Percentiles rank a stretch among this genome's conserved stretches.
phyloP scores from a whole-genome alignment of 345 rosid genomes.

The Eucalyptus marginata region DNA sequence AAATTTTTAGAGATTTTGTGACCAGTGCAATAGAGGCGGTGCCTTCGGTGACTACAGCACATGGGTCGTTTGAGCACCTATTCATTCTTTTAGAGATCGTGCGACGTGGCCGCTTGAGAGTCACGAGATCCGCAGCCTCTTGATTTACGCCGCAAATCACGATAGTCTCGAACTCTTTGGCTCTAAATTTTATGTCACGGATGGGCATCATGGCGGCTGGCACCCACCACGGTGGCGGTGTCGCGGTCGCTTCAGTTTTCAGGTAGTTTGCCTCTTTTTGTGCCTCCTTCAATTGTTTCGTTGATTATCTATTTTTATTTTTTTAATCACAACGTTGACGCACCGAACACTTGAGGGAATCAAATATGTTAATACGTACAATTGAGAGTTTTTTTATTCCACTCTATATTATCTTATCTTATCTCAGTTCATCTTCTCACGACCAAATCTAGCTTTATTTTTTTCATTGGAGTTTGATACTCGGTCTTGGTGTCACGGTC shows the following conservation, averaged over 20 bases:
- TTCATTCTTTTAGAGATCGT: not conserved
- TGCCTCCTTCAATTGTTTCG: not conserved
- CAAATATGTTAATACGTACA: not conserved
- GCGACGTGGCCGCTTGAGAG: not conserved
- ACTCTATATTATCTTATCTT: not conserved
- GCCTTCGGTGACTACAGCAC: not conserved
- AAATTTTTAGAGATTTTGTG: no score
- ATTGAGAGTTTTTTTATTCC: not conserved
- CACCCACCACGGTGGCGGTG: not conserved
- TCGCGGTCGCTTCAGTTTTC: not conserved
- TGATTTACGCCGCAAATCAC: not conserved
- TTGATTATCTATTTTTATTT: not conserved
- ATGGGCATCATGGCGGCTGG: not conserved
- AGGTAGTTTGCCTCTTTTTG: not conserved
- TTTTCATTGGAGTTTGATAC: not conserved
- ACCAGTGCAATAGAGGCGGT: not conserved
- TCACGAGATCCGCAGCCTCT: not conserved
- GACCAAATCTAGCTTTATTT: not conserved
- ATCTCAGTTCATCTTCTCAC: fast-evolving
- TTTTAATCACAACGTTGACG: not conserved
- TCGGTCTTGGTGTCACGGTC: not conserved
- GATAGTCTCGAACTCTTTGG: not conserved
- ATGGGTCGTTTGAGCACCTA: not conserved
- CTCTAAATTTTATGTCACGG: not conserved
- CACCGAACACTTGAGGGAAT: not conserved